Evolutionary conservation across 2,329 filamentous ascomycete species (phyloP), one percentile per base, ranked within the genome.

Genomic region (Neophaeococcomyces mojaviensis): DNA sequence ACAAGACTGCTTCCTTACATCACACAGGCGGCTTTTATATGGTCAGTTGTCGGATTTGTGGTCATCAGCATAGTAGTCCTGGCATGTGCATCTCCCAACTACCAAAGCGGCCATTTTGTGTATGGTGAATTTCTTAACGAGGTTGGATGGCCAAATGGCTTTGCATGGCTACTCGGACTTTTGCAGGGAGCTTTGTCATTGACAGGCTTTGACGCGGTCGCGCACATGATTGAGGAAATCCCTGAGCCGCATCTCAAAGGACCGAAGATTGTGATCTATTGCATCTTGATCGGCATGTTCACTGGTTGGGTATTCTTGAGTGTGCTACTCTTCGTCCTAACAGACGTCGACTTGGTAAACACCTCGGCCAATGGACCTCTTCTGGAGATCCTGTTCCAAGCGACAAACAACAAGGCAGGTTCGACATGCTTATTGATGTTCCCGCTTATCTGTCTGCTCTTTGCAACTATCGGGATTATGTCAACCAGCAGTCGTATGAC

Each of bases 51-150:
- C 1, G 84, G 84, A 0, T 86, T 88, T 54, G 65, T 76, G 35
- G 68, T 87, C 47, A 85, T 88, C 53, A 82, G 72, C 51, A 84
- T 86, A 51, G 84, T 82, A 0, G 69, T 84, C 0, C 65, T 88
- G 39, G 73, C 81, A 3, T 84, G 79, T 57, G 71, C 81, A 0
- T 74, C 82, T 2, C 81, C 81, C 0, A 68, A 81, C 52, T 87
- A 77, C 57, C 79, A 80, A 55, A 74, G 72, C 6, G 82, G 72
- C 13, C 61, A 72, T 8, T 84, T 83, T 43, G 83, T 57, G 13
- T 57, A 55, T 48, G 44, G 51, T 4, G 63, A 77, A 1, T 86
- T 87, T 57, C 74, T 84, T 59, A 88, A 88, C 53, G 61, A 75
- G 38, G 79, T 77, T 7, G 80, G 79, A 34, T 86, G 81, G 82